These are phyloP conservation scores for Acmispon strigosus DNA, from an alignment of 306 rosid genomes.

Conservation along the genomic window DNA sequence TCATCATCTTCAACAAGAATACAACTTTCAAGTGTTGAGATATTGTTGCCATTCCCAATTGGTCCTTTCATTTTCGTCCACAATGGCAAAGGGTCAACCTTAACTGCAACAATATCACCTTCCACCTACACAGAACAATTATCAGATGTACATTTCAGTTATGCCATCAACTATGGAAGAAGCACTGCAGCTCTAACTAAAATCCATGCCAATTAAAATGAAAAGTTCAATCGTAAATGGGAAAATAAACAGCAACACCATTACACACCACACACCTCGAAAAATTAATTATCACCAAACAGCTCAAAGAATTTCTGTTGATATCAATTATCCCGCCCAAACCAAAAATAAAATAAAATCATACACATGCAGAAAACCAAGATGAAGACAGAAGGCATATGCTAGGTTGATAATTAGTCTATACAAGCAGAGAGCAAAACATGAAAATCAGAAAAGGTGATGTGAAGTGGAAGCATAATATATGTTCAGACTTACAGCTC, in stretches of 20 bases:
- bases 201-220: not conserved
- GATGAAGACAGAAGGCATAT: not conserved
- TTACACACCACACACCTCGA: not conserved
- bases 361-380: not conserved
- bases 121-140: constrained; percentile 57
- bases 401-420: not conserved
- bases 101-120: constrained; percentile 78
- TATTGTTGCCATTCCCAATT: constrained; percentile 28
- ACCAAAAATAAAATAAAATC: not conserved
- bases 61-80: constrained; percentile 86
- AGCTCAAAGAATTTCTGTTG: not conserved
- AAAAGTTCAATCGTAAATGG: not conserved
- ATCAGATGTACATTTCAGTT: constrained; percentile 10
- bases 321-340: not conserved
- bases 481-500: constrained; percentile 74
- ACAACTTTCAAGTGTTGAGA: constrained; percentile 34
- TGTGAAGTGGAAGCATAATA: not conserved
- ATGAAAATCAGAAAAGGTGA: not conserved
- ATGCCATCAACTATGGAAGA: not conserved
- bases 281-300: not conserved
- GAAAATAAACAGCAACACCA: not conserved
- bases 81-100: constrained; percentile 53
- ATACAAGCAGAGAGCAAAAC: not conserved
- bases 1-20: constrained; percentile 34
- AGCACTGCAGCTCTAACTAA: constrained; percentile 8